Percentiles rank a stretch among this genome's conserved stretches.
These are phyloP conservation scores for Nelumbo lutea DNA, from an alignment of 164 flowering plant species.

Conservation along the genomic window DNA sequence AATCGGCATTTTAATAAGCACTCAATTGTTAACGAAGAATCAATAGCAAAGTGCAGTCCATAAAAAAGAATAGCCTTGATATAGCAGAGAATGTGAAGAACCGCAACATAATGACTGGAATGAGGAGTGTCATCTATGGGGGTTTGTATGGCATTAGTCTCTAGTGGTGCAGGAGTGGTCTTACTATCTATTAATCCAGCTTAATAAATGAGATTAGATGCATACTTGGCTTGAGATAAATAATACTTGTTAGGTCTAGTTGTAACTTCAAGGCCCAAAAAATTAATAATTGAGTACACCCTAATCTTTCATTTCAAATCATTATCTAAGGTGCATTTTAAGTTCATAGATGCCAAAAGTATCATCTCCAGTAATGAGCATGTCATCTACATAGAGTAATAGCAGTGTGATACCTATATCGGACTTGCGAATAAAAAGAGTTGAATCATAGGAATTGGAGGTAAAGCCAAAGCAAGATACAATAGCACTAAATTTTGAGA, in stretches of 20 bases:
- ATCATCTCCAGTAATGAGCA: not conserved
- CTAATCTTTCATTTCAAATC: not conserved
- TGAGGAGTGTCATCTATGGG: not conserved
- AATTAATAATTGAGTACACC: not conserved
- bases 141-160: not conserved
- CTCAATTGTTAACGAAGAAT: not conserved
- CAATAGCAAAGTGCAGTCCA: not conserved
- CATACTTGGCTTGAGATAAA: conserved; percentile 1
- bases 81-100: not conserved
- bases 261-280: not conserved
- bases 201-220: not conserved
- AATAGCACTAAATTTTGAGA: not conserved
- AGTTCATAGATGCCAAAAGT: not conserved
- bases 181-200: not conserved
- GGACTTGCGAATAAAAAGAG: too few species aligned
- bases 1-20: not conserved
- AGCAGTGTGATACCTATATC: not conserved
- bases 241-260: not conserved
- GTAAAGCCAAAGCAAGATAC: too few species aligned
- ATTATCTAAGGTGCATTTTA: not conserved
- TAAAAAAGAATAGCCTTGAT: not conserved
- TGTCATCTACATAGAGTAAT: not conserved
- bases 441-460: too few species aligned
- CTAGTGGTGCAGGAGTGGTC: not conserved
- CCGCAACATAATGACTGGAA: not conserved